These are phyloP conservation scores for Globisporangium paddicum DNA, from an alignment of 352 stramenopile species.

Conservation along the genomic window DNA sequence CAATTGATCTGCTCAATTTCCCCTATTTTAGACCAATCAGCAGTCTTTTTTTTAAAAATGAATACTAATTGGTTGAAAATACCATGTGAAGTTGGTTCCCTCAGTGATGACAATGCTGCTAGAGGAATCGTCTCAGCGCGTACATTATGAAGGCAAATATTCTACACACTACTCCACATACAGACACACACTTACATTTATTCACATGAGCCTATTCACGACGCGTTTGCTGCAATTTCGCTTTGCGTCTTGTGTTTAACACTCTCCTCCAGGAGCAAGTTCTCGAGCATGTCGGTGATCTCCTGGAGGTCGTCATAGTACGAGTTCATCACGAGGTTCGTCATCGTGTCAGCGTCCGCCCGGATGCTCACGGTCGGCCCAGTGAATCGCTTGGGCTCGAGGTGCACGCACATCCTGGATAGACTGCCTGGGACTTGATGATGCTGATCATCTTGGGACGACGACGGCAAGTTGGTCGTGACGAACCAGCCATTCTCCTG, in stretches of 20 bases:
- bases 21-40: background rate
- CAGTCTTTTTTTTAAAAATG: background rate
- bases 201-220: background rate
- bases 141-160: too few relatives aligned
- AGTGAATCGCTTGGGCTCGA: conserved; percentile 3
- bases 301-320: conserved; percentile 52
- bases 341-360: conserved; percentile 38
- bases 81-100: too few relatives aligned
- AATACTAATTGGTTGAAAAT: too few relatives aligned
- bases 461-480: background rate
- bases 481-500: conserved; percentile 5
- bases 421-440: background rate
- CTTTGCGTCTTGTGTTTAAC: background rate
- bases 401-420: conserved; percentile 1
- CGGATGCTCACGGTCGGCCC: background rate
- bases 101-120: too few relatives aligned
- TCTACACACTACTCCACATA: background rate
- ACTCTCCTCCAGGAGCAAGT: conserved; percentile 39
- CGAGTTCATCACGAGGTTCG: conserved; percentile 45
- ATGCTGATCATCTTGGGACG: too few relatives aligned
- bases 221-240: background rate
- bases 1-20: too few relatives aligned
- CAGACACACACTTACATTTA: too few relatives aligned
- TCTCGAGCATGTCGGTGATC: conserved; percentile 44
- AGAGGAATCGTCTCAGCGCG: too few relatives aligned